Evolutionary conservation across 495 filamentous ascomycete genomes (phyloP).

Genomic region (Penicillium coffeae): DNA sequence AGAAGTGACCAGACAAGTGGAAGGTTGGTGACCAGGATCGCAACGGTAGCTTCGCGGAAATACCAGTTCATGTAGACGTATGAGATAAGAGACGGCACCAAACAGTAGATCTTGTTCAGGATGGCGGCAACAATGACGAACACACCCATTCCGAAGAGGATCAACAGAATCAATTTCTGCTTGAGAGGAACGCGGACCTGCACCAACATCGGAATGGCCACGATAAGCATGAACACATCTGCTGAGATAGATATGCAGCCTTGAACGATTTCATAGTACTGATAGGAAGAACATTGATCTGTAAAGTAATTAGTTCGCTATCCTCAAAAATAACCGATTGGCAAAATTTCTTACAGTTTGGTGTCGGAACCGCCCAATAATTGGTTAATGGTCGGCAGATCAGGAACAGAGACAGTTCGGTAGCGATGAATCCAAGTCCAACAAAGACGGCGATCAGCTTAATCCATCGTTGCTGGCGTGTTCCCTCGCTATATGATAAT

Average conservation of each 20-base stretch:
- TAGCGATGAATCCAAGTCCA: conserved; percentile 52
- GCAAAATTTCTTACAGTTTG: conserved; percentile 19
- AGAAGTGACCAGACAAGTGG: conserved; percentile 63
- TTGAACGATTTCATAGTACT: conserved; percentile 51
- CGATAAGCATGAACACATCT: conserved; percentile 59
- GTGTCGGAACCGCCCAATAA: conserved; percentile 57
- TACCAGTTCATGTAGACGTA: conserved; percentile 68
- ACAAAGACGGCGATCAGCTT: conserved; percentile 52
- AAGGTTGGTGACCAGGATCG: conserved; percentile 61
- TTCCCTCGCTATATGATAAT: conserved; percentile 28
- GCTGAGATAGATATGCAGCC: conserved; percentile 60
- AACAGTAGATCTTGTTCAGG: conserved; percentile 65
- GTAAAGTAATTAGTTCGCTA: not conserved
- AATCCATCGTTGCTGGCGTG: conserved; percentile 38
- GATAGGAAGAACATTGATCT: conserved; percentile 50
- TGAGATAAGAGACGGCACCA: conserved; percentile 46
- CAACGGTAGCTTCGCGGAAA: conserved; percentile 63
- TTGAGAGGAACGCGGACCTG: conserved; percentile 51
- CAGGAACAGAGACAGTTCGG: conserved; percentile 60
- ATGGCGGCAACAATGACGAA: conserved; percentile 65
- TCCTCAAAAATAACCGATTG: not conserved
- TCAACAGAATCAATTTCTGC: conserved; percentile 55
- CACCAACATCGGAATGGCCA: conserved; percentile 60
- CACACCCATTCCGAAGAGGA: conserved; percentile 54
- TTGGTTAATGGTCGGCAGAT: conserved; percentile 58